Base-by-base conservation (phyloP, 257 asterid species). In the Salvia rosmarinus region DNA sequence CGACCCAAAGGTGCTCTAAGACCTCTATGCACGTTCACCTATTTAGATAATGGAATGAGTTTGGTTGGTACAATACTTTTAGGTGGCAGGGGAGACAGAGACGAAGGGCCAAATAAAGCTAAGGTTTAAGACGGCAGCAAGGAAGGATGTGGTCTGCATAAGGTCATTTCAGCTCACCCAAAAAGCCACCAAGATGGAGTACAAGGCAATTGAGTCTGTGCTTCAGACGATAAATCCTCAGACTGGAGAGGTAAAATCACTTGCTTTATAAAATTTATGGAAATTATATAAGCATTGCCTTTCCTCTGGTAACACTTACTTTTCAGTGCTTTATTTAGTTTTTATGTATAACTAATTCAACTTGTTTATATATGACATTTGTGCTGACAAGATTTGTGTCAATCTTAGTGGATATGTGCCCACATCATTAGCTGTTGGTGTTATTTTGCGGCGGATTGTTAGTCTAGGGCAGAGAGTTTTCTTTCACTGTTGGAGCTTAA, bases 41-140 rank as follows among this genome's bases (percentile, higher is more conserved):
- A 17, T 13, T 39, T 67, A 52, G 32, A 30, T 61, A 59, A 37
- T 30, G 25, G 16, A 76, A 16, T 34, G 51, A 67, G 37, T 46
- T 69, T 64, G 75, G 58, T 28, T 66, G 68, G 40, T 65, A 64
- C 65, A 43, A 32, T 74, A 65, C 51, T 64, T 77, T 77, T 68
- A 94, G 99, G 98, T 91, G 82, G 96, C 99, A 3, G 98, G 98
- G 72, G 99, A 95, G 87, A 95, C 98, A 4, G 99, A 95, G 88
- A 95, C 99, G 14, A 95, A 95, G 75, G 98, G 96, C 57, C 99
- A 95, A 85, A 95, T 95, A 78, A 95, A 95, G 88, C 79, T 95
- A 75, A 86, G 99, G 88, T 95, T 95, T 75, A 91, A 91, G 83
- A 95, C 99, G 64, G 99, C 96, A 30, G 96, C 96, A 9, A 86